phyloP scores from a whole-genome alignment of 1,139 yeast species.

The Meyerozyma elateridarum region DNA sequence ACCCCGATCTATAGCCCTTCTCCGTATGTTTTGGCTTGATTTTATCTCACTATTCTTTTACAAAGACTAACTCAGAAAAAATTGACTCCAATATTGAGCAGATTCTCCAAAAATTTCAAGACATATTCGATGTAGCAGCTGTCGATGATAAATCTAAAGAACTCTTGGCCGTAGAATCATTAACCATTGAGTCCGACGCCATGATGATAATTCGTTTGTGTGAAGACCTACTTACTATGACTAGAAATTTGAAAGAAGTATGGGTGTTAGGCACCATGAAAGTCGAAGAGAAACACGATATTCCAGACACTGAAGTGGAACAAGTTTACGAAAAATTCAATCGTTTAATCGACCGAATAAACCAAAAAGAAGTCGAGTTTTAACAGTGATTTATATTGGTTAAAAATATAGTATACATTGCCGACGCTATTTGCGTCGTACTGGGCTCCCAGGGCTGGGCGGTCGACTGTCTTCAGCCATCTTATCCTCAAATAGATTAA shows the following conservation, averaged over 20 bases:
- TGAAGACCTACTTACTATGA: slow-evolving; percentile 47
- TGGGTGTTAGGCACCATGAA: slow-evolving; percentile 56
- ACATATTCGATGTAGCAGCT: slow-evolving; percentile 39
- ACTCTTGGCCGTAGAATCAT: slow-evolving; percentile 48
- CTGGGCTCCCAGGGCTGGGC: slow-evolving; percentile 7
- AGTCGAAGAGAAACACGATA: slow-evolving; percentile 18
- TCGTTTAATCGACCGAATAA: slow-evolving; percentile 34
- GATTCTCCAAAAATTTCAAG: slow-evolving; percentile 39
- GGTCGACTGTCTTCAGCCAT: slow-evolving; percentile 15
- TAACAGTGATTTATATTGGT: not conserved
- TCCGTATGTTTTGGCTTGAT: slow-evolving; percentile 33
- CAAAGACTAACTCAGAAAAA: slow-evolving; percentile 27
- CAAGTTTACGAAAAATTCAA: slow-evolving; percentile 36
- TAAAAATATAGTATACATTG: slow-evolving; percentile 1
- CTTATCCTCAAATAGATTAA: slow-evolving; percentile 41
- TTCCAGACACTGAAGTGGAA: slow-evolving; percentile 19
- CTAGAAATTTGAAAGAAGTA: slow-evolving; percentile 47
- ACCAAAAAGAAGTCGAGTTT: slow-evolving; percentile 12
- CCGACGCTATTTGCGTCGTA: slow-evolving; percentile 4
- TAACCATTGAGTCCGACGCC: slow-evolving; percentile 53
- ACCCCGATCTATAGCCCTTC: slow-evolving; percentile 39
- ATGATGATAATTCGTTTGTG: slow-evolving; percentile 47
- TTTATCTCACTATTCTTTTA: slow-evolving; percentile 9
- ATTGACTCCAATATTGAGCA: slow-evolving; percentile 41
- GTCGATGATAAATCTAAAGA: slow-evolving; percentile 47